Evolutionary conservation across 495 filamentous ascomycete genomes (phyloP), one percentile per base, ranked within the genome.

Genomic region (Melanomma pulvis-pyrius): DNA sequence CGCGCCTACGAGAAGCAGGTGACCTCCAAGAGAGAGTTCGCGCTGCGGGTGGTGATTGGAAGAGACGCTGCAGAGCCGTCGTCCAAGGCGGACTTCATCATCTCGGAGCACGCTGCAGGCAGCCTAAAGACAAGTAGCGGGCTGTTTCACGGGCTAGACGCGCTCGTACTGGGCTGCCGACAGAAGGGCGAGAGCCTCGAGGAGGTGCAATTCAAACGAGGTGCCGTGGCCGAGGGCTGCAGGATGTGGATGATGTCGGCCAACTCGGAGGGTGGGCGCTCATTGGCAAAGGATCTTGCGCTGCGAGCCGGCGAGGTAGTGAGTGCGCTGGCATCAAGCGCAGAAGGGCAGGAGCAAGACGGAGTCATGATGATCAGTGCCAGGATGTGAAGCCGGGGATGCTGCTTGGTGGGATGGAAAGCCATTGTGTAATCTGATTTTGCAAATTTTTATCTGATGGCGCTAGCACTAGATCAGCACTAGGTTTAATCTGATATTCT

Each of bases 181-280:
- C 59, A 63, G 52, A 68, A 68, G 32, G 65, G 65, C 28, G 65
- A 63, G 29, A 57, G 65, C 57, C 65, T 68, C 12, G 53, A 68
- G 28, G 65, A 68, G 44, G 59, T 68, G n/a, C 65, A 63, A 34
- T 68, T 68, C 65, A 68, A 68, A 47, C 65, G 65, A 29, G 59
- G 59, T 13, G 53, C 53, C 1, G 65, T 68, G 26, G 51, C 46
- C 22, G 52, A 51, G 19, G 36, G 59, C 30, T 68, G 65, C 32
- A 51, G 47, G 13, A 63, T 68, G 59, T 68, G 65, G 65, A n/a
- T 68, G 65, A 52, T 68, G 29, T 58, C 59, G 29, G 59, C 65
- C 7, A 46, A 54, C n/a, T 58, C 59, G 3, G 59, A 68, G 5
- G 65, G 59, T n/a, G 65, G 65, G 22, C 65, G 65, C 3, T 68